Conservation (phyloP, 1,284 basidiomycete species). For the Cutaneotrichosporon mucoides region DNA sequence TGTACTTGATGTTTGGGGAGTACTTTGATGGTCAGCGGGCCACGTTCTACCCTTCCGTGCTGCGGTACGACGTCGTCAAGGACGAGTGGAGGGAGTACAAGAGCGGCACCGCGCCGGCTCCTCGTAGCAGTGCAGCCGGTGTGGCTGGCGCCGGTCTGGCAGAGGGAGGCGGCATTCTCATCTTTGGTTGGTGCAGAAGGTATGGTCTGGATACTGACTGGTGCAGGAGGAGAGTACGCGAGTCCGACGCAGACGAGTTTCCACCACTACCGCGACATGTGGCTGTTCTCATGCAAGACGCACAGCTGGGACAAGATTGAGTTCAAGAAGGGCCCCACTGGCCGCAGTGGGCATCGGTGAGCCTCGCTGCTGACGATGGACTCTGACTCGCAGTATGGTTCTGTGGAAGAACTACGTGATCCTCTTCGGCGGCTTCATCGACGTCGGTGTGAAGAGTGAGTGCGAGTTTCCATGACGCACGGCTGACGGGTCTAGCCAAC, state of each 20-base stretch:
- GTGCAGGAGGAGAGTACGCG: conserved; percentile 66
- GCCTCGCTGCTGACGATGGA: conserved; percentile 18
- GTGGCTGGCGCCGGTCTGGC: conserved; percentile 59
- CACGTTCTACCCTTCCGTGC: conserved; percentile 22
- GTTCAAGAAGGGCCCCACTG: conserved; percentile 73
- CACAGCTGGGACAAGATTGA: conserved; percentile 88
- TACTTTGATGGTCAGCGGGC: conserved; percentile 80
- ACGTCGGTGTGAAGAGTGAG: conserved; percentile 69
- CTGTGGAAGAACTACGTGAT: conserved; percentile 84
- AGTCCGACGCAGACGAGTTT: conserved; percentile 80
- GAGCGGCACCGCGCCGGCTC: conserved; percentile 75
- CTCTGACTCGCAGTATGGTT: conserved; percentile 61
- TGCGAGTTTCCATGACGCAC: conserved; percentile 15
- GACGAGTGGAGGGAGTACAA: conserved; percentile 83
- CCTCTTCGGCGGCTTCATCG: conserved; percentile 82
- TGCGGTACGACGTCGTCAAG: conserved; percentile 44
- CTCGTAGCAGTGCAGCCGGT: conserved; percentile 76
- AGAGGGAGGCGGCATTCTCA: conserved; percentile 75
- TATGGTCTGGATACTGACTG: too few relatives aligned
- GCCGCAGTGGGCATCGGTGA: conserved; percentile 77
- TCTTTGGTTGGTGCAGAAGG: conserved; percentile 59
- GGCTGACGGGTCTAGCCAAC: conserved; percentile 55
- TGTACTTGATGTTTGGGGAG: conserved; percentile 72
- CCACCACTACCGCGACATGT: conserved; percentile 83
- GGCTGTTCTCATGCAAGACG: conserved; percentile 36